Conservation (phyloP, 2,329 filamentous ascomycete genomes). For the Fusarium concolor region DNA sequence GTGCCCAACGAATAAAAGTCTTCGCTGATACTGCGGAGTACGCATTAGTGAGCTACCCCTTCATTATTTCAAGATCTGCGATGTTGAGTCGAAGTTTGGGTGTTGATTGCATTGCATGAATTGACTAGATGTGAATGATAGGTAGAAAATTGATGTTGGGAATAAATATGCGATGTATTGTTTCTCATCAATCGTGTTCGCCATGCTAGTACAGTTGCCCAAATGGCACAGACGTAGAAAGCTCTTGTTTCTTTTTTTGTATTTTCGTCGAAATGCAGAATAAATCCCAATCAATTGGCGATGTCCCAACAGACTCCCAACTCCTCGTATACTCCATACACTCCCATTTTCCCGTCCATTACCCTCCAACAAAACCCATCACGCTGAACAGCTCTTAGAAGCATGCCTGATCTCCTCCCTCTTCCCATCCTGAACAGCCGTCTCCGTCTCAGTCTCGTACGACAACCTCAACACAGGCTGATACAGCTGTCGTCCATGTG, state of each 20-base stretch:
- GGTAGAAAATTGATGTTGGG: background rate
- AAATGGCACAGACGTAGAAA: background rate
- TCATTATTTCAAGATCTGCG: too few species aligned
- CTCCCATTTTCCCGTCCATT: too few species aligned
- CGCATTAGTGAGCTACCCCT: too few species aligned
- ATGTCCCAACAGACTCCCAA: too few species aligned
- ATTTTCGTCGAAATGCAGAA: background rate
- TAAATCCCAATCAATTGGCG: too few species aligned
- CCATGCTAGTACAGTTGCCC: conserved; percentile 25
- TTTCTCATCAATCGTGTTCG: conserved; percentile 10
- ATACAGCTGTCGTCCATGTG: conserved; percentile 21
- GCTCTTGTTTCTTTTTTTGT: conserved; percentile 5
- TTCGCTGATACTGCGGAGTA: too few species aligned
- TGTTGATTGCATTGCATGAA: conserved; percentile 27
- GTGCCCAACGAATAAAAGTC: too few species aligned
- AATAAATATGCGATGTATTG: background rate
- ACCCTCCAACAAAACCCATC: too few species aligned
- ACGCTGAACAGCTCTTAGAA: background rate
- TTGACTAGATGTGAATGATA: too few species aligned
- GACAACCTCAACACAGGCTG: conserved; percentile 15
- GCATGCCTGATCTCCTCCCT: background rate
- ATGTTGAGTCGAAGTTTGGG: conserved; percentile 37
- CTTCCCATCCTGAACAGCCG: too few species aligned
- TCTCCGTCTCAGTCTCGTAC: background rate
- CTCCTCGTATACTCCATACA: too few species aligned